phyloP scores from a whole-genome alignment of 257 asterid species.

The Oldenlandia corymbosa region DNA sequence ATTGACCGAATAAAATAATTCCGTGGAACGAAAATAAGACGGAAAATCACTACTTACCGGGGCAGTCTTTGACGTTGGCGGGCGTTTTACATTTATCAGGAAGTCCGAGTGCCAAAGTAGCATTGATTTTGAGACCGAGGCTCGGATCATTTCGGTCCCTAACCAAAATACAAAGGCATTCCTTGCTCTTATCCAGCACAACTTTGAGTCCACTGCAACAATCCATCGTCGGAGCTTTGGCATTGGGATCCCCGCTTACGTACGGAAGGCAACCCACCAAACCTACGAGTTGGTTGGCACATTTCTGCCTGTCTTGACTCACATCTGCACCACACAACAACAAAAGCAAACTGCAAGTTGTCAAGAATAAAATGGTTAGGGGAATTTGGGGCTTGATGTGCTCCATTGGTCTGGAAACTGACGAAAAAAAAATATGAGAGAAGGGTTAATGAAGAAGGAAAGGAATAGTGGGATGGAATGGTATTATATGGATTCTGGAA shows the following conservation, averaged over 20 bases:
- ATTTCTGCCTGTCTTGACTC: conserved; percentile 45
- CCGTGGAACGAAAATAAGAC: too few species aligned
- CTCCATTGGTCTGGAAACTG: too few species aligned
- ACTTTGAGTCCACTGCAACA: conserved; percentile 57
- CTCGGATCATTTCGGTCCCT: conserved; percentile 70
- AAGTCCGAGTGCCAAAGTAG: conserved; percentile 59
- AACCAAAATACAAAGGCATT: conserved; percentile 61
- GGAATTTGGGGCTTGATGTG: too few species aligned
- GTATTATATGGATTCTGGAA: too few species aligned
- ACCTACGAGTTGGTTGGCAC: conserved; percentile 45
- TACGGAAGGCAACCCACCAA: conserved; percentile 67
- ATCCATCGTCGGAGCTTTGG: conserved; percentile 51
- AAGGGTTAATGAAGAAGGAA: too few species aligned
- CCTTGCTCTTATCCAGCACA: conserved; percentile 38
- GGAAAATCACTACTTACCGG: conserved; percentile 22
- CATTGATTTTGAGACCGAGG: conserved; percentile 60
- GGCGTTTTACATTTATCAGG: conserved; percentile 48
- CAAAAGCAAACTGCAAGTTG: neutral
- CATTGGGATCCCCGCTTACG: conserved; percentile 48
- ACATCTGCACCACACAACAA: conserved; percentile 30
- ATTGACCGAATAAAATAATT: too few species aligned
- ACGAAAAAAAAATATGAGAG: too few species aligned
- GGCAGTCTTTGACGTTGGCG: conserved; percentile 38
- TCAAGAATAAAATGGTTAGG: too few species aligned
- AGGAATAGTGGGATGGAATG: too few species aligned